Conservation (phyloP, 2,329 filamentous ascomycete genomes). For the Helicocarpus griseus region DNA sequence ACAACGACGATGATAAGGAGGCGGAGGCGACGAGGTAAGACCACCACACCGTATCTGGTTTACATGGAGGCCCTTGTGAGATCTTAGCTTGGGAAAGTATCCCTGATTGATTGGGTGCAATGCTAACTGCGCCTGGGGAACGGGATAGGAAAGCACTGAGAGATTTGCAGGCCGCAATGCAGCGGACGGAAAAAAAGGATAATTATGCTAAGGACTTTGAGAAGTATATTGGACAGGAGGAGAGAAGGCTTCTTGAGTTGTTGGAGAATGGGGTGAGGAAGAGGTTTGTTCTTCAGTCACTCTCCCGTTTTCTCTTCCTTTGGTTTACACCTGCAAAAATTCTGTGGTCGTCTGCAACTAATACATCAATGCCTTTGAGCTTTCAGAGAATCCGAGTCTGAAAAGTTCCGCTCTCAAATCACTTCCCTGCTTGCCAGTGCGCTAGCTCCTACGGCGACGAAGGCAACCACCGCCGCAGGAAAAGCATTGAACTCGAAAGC, state of each 20-base stretch:
- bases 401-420: constrained; percentile 10
- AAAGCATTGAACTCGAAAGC: not conserved
- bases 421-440: constrained; percentile 6
- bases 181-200: constrained; percentile 12
- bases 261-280: constrained; percentile 8
- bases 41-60: not conserved
- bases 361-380: not conserved
- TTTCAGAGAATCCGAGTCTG: constrained; percentile 8
- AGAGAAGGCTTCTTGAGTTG: constrained; percentile 10
- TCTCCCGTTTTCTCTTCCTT: not conserved
- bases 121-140: not conserved
- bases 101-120: not conserved
- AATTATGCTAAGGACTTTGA: constrained; percentile 13
- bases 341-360: not conserved
- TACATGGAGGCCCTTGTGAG: not conserved
- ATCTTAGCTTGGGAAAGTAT: not conserved
- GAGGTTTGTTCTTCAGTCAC: constrained; percentile 7
- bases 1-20: constrained; percentile 7
- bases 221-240: constrained; percentile 10
- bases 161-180: constrained; percentile 11
- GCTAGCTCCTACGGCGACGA: constrained; percentile 5
- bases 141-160: constrained; percentile 9
- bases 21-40: constrained; percentile 9
- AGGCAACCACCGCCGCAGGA: not conserved
- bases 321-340: not conserved